phyloP scores from a whole-genome alignment of 1,284 basidiomycete genomes.

The Ganoderma resinaceum region DNA sequence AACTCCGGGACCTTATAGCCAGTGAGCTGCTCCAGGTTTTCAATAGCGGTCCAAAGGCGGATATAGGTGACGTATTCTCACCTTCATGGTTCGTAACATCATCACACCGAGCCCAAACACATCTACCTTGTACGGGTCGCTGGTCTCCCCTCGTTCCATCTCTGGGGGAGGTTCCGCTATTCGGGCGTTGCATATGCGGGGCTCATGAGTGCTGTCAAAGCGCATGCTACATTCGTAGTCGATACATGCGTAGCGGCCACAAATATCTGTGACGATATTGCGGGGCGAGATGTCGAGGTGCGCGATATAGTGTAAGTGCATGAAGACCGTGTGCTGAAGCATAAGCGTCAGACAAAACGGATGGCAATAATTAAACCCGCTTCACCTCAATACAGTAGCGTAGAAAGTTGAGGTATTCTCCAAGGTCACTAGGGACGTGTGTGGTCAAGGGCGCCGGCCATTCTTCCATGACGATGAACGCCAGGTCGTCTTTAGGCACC shows the following conservation, averaged over 20 bases:
- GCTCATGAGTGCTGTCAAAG: constrained; percentile 48
- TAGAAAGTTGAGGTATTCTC: constrained; percentile 60
- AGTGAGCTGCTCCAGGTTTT: constrained; percentile 48
- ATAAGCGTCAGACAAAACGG: constrained; percentile 7
- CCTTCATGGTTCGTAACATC: constrained; percentile 69
- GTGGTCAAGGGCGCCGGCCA: constrained; percentile 71
- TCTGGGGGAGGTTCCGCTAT: constrained; percentile 77
- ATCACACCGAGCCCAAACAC: constrained; percentile 73
- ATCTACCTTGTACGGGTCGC: constrained; percentile 74
- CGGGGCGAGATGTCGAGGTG: constrained; percentile 76
- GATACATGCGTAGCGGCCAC: constrained; percentile 71
- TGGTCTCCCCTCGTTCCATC: constrained; percentile 55
- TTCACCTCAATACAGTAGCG: constrained; percentile 70
- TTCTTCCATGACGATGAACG: constrained; percentile 80
- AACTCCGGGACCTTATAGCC: constrained; percentile 65
- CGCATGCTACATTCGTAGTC: constrained; percentile 73
- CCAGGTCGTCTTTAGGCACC: constrained; percentile 56
- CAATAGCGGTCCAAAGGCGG: constrained; percentile 1
- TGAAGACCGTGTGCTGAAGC: constrained; percentile 67
- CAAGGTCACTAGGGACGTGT: constrained; percentile 56
- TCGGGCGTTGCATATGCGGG: constrained; percentile 51
- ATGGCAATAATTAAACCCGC: background rate
- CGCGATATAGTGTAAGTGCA: constrained; percentile 69
- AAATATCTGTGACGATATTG: constrained; percentile 71
- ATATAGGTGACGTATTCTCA: constrained; percentile 38